Base-by-base conservation (phyloP, 129 eudicot species). In the Kitagawia praeruptora region DNA sequence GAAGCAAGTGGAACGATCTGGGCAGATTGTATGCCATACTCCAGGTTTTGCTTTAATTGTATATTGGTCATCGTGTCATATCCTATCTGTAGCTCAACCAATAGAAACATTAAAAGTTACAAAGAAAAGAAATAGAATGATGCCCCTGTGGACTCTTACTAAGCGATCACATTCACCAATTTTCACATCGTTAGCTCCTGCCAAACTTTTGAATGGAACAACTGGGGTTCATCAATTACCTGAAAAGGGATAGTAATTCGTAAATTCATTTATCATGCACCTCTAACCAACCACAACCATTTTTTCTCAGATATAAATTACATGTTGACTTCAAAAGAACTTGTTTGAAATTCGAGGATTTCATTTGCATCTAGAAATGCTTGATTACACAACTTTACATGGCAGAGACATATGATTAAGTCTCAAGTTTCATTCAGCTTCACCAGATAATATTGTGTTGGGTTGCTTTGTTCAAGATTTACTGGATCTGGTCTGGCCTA, bases 401-500 rank as follows among this genome's bases (percentile, higher is more conserved):
- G 4, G 71, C 41, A 8, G 18, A 41, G 75, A 40, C 27, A 6
- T 11, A 2, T 15, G 11, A 25, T 4, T 71, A 34, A 67, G n/a
- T n/a, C 15, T 58, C 27, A 25, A 58, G 67, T 58, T 73, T n/a
- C 72, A 38, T 56, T 44, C 6, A 42, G 37, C 47, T 34, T 73
- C 19, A n/a, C 76, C 31, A 3, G 54, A 73, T 73, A 25, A 27
- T 42, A 23, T 42, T 11, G 2, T 42, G 76, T 25, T 73, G 54
- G 28, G 11, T 73, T 73, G 23, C 21, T 61, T 77, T 77, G 38
- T 77, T 54, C 1, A n/a, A 12, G 25, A 21, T 77, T n/a, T 54
- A 77, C 23, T 56, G 44, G 49, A 56, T 45, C 79, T 82, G 48
- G 61, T 72, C 31, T 54, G 75, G 49, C 25, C 28, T 71, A 41